These are phyloP conservation scores for Carex kokanica DNA, from an alignment of 176 grass and related monocot genomes.

Conservation along the genomic window DNA sequence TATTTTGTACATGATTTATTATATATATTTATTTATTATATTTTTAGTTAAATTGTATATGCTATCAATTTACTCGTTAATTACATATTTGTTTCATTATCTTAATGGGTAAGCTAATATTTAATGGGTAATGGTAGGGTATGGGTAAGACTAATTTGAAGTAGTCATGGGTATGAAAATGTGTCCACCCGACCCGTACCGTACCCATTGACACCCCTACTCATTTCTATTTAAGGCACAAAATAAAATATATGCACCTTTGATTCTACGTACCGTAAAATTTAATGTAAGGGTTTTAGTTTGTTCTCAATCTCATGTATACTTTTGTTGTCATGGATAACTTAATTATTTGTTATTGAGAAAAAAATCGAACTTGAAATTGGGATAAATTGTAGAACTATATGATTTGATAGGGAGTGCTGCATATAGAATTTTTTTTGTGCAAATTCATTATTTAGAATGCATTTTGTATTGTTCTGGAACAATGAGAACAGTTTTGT, in stretches of 20 bases:
- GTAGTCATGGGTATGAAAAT: no score
- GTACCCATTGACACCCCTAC: no score
- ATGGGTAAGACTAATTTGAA: no score
- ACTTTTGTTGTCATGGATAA: not conserved
- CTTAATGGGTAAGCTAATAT: no score
- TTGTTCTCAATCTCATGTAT: not conserved
- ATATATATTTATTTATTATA: no score
- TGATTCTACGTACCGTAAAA: not conserved
- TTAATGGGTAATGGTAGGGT: no score
- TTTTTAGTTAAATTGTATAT: no score
- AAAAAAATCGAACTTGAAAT: not conserved
- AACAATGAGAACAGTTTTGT: no score
- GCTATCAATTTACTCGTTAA: no score
- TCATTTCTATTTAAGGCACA: not conserved
- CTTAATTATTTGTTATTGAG: not conserved
- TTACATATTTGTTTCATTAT: no score
- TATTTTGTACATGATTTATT: no score
- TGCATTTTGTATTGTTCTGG: not conserved
- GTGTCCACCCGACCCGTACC: no score
- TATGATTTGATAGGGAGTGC: not conserved
- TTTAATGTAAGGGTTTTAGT: not conserved
- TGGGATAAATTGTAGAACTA: conserved; percentile 1
- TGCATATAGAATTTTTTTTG: not conserved
- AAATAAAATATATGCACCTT: not conserved
- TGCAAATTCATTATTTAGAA: not conserved